Evolutionary conservation across 805 yeast genomes (phyloP).

Genomic region (Lachancea lanzarotensis): DNA sequence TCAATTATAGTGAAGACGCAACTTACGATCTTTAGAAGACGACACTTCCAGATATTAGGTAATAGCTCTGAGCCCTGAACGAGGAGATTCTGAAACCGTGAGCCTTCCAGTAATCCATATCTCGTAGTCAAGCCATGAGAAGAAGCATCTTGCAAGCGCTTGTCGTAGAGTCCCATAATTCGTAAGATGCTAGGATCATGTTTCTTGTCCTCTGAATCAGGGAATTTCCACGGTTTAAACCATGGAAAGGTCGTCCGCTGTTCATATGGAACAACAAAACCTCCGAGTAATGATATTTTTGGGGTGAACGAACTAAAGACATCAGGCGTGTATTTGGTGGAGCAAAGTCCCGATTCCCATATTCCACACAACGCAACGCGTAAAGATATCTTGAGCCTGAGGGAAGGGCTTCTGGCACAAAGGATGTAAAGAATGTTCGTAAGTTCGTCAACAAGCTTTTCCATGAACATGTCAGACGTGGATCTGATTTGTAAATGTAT

Average conservation of each 20-base stretch:
- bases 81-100: slow-evolving; percentile 37
- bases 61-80: slow-evolving; percentile 18
- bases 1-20: slow-evolving; percentile 24
- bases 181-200: slow-evolving; percentile 9
- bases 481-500: slow-evolving; percentile 19
- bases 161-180: slow-evolving; percentile 21
- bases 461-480: slow-evolving; percentile 22
- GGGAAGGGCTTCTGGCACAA: slow-evolving; percentile 9
- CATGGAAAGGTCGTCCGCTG: slow-evolving; percentile 20
- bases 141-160: slow-evolving; percentile 16
- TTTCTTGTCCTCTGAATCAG: slow-evolving; percentile 11
- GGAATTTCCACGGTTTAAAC: slow-evolving; percentile 27
- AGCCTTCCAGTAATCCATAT: slow-evolving; percentile 33
- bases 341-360: slow-evolving; percentile 19
- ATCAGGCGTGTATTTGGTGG: slow-evolving; percentile 10
- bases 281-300: slow-evolving; percentile 26
- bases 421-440: slow-evolving; percentile 20
- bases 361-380: slow-evolving; percentile 21
- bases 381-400: slow-evolving; percentile 13
- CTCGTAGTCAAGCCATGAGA: slow-evolving; percentile 11
- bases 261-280: slow-evolving; percentile 24
- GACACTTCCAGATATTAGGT: slow-evolving; percentile 16
- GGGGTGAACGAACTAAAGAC: slow-evolving; percentile 11
- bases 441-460: slow-evolving; percentile 20
- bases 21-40: slow-evolving; percentile 19